Conservation (phyloP, 352 stramenopile species). For the Elongisporangium anandrum region DNA sequence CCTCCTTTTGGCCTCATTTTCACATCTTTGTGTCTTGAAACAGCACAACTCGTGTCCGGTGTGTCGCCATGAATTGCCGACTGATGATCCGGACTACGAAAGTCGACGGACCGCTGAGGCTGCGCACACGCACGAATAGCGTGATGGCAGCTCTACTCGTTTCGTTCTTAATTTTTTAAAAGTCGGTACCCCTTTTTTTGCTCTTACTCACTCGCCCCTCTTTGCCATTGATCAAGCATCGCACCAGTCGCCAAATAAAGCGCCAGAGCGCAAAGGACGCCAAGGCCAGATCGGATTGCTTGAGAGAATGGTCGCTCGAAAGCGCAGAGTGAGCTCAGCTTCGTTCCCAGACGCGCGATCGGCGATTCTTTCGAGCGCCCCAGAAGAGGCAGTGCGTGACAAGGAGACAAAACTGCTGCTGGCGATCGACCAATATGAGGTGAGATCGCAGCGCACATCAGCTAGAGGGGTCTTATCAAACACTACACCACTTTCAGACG, state of each 20-base stretch:
- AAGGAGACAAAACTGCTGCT: slow-evolving; percentile 16
- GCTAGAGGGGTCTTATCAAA: neutral
- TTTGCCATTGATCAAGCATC: neutral
- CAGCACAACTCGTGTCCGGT: slow-evolving; percentile 87
- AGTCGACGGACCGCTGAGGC: slow-evolving; percentile 23
- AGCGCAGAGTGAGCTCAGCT: neutral
- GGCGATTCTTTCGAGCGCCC: neutral
- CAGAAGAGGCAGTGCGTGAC: neutral
- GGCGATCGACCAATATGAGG: slow-evolving; percentile 41
- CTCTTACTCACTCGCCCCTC: neutral
- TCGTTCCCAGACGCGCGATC: neutral
- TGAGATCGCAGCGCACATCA: slow-evolving; percentile 4
- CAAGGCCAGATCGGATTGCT: neutral
- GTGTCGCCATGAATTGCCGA: slow-evolving; percentile 80
- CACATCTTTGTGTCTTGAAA: neutral
- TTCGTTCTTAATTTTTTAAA: neutral
- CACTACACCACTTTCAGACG: slow-evolving; percentile 12
- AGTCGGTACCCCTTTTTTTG: neutral
- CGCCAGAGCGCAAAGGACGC: neutral
- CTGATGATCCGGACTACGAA: slow-evolving; percentile 82
- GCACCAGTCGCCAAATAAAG: neutral
- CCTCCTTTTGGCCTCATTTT: neutral
- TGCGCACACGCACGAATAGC: neutral
- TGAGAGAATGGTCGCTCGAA: neutral
- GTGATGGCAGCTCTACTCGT: neutral